Conservation (phyloP, 2,329 filamentous ascomycete species). For the Aspergillus sp. region DNA sequence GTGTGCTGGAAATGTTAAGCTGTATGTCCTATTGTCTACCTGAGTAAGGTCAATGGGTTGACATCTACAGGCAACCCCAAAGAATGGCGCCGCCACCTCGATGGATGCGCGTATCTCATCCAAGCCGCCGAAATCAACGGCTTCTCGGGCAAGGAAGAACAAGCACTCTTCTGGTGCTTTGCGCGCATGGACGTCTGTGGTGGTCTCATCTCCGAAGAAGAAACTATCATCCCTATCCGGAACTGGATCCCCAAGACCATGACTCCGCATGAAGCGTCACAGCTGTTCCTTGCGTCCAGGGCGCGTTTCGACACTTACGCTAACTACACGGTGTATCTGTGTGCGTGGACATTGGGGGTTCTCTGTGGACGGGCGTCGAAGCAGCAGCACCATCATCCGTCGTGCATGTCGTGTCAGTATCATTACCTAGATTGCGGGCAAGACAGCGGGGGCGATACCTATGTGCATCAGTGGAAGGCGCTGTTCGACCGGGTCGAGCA, state of each 20-base stretch:
- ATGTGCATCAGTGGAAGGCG: constrained; percentile 29
- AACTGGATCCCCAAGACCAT: constrained; percentile 36
- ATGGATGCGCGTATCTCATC: constrained; percentile 46
- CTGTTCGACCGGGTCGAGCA: constrained; percentile 35
- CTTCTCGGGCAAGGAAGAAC: constrained; percentile 42
- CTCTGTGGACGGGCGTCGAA: constrained; percentile 17
- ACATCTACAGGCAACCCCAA: constrained; percentile 28
- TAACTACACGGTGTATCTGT: constrained; percentile 45
- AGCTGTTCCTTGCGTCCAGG: constrained; percentile 19
- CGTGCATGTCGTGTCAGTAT: constrained; percentile 11
- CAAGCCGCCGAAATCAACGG: constrained; percentile 45
- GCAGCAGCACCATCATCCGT: constrained; percentile 4
- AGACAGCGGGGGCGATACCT: constrained; percentile 5
- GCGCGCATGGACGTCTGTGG: constrained; percentile 48
- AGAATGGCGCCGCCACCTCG: constrained; percentile 45
- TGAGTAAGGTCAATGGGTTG: background rate
- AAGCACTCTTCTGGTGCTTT: constrained; percentile 50
- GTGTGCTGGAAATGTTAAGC: constrained; percentile 47
- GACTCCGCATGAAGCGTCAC: constrained; percentile 15
- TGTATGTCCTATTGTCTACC: constrained; percentile 21
- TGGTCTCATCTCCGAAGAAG: constrained; percentile 45
- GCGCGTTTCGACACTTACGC: constrained; percentile 41
- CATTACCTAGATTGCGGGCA: constrained; percentile 8
- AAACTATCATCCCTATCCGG: constrained; percentile 42
- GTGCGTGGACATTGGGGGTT: constrained; percentile 39